Evolutionary conservation across 2,329 filamentous ascomycete genomes (phyloP), one percentile per base, ranked within the genome.

Genomic region (Epichloe sp.): DNA sequence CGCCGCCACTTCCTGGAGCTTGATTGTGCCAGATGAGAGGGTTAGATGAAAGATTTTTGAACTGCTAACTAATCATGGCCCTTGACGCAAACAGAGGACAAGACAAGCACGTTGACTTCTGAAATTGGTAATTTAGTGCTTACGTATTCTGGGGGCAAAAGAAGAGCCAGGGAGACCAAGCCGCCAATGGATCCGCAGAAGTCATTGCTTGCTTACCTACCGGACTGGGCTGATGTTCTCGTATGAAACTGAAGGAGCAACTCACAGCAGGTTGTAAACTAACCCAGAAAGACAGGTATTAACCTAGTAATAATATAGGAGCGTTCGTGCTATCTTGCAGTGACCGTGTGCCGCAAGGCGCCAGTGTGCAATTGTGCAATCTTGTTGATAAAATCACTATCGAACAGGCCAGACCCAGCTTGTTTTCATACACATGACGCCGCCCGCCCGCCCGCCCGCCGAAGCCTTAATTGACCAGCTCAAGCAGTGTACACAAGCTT

Each of bases 1-100:
- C 85, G 23, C 81, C 80, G 52, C 80, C 80, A 49, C 80, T 80
- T 56, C 72, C 72, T 53, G 73, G 73, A 58, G 72, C 72, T 56
- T 76, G 50, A 54, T 34, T 42, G 44, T 26, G 34, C 17, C 36
- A 21, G 19, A 14, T 34, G 43, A 36, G 21, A 35, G 17, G 10
- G 46, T 19, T 19, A 15, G 3, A 17, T 17, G 12, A 26, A 36
- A 31, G 21, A 8, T 37, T 5, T 21, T 2, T 34, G 14, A 36
- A 46, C 36, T 47, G 45, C 49, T 53, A 41, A 46, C 44, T 6
- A 26, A 44, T 5, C n/a, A 19, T 26, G 47, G 14, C 15, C 26
- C 23, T 17, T 34, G 10, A 7, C n/a, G 15, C 5, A 3, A 23
- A 7, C 4, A 34, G 23, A 26, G 26, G 7, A 17, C 12, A 4